Base-by-base conservation (phyloP, 495 filamentous ascomycete genomes). In the Lineolata rhizophorae region DNA sequence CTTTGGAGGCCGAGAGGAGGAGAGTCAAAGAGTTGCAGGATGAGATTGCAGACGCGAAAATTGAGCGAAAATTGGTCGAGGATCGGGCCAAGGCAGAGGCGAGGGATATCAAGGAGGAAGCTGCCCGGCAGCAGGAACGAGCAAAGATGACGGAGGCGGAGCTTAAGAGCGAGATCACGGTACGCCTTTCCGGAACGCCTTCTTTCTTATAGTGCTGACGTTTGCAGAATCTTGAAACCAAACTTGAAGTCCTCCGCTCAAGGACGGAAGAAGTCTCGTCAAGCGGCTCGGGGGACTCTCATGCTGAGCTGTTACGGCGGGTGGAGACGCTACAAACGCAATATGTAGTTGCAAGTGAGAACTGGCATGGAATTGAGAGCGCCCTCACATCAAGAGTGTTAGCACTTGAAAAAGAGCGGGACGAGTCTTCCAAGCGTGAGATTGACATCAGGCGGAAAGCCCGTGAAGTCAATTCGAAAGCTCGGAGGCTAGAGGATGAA, bases 301-400 rank as follows among this genome's bases (percentile, higher is more conserved):
- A 91, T 42, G 80, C 75, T 15, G 93, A 94, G 48, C 60, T 99
- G 15, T 58, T 94, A 14, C 70, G 90, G 27, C 90, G 95, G 52
- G 71, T 95, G 18, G 90, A 99, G 59, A 94, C 80, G 2, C 54
- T 99, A 30, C 90, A 95, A 53, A 85, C 76, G 3, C 90, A 99
- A 51, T 91, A 99, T 51, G 73, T 81, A 0, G 69, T 82, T 31
- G 87, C 90, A 2, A 85, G 78, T 38, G 83, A 91, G 43, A 99
- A 95, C 48, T 99, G 90, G 90, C 83, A 94, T 37, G 78, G 82
- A 0, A 77, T 95, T 29, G 85, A 99, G 42, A 66, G 76, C 9
- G 83, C 77, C 0, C 53, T 95, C 28, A 61, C 80, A 21, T 62
- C 74, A 14, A 62, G 82, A 28, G 60, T 90, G 18, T 60, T 68